Percentiles rank a stretch among this genome's conserved stretches.
Evolutionary conservation across 176 grass and related monocot genomes (phyloP).

Genomic region (Juncus inflexus): DNA sequence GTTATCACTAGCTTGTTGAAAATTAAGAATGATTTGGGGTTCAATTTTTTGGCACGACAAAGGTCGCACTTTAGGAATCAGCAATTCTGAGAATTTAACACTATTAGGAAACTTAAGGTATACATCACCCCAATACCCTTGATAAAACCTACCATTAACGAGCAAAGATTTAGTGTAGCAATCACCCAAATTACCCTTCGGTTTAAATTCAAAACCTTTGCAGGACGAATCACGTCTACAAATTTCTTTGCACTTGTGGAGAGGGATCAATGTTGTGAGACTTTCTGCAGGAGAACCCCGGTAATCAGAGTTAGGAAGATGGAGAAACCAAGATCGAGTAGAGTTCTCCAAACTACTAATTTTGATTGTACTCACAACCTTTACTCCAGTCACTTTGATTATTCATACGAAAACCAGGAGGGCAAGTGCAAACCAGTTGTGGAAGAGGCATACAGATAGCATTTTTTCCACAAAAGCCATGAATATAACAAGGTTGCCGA

Average conservation of each 20-base stretch:
- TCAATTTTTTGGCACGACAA: slow-evolving; percentile 13
- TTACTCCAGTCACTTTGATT: slow-evolving; percentile 39
- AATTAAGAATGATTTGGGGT: slow-evolving; percentile 6
- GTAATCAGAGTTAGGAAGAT: slow-evolving; percentile 18
- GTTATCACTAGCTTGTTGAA: not conserved
- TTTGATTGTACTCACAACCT: slow-evolving; percentile 28
- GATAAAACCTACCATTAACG: slow-evolving; percentile 32
- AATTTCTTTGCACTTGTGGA: slow-evolving; percentile 15
- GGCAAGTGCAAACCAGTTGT: slow-evolving; percentile 34
- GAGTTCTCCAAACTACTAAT: slow-evolving; percentile 13
- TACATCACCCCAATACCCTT: slow-evolving; percentile 22
- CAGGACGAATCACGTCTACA: slow-evolving; percentile 37
- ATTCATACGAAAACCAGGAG: slow-evolving; percentile 34
- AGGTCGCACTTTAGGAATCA: not conserved
- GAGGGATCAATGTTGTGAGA: not conserved
- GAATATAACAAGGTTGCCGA: slow-evolving; percentile 38
- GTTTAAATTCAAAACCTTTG: slow-evolving; percentile 37
- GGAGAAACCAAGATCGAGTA: not conserved
- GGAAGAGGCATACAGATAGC: slow-evolving; percentile 37
- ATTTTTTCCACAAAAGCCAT: slow-evolving; percentile 40
- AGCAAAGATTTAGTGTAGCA: slow-evolving; percentile 41
- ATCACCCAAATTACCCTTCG: slow-evolving; percentile 5
- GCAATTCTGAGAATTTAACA: slow-evolving; percentile 11
- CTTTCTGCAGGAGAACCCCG: slow-evolving; percentile 2
- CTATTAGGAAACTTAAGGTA: slow-evolving; percentile 19